These are phyloP conservation scores for Phoma sp. DNA, from an alignment of 2,329 filamentous ascomycete species.

Conservation along the genomic window DNA sequence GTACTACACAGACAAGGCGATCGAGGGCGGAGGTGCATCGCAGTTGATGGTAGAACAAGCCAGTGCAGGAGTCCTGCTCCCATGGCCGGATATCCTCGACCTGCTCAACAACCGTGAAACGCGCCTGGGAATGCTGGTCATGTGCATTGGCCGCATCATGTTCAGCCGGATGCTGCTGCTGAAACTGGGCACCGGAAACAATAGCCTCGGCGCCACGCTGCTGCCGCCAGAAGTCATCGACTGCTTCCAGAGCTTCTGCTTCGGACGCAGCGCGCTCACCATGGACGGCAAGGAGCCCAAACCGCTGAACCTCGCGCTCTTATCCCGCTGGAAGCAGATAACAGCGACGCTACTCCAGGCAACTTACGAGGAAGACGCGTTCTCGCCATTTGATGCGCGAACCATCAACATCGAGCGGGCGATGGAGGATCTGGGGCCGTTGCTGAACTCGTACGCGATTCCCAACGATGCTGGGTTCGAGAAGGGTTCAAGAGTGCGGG, in stretches of 20 bases:
- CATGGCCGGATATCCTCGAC: background rate
- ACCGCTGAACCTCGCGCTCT: background rate
- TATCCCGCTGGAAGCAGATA: background rate
- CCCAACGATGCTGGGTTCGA: background rate
- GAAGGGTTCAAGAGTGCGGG: background rate
- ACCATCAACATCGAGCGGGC: background rate
- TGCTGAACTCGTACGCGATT: background rate
- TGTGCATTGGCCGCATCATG: background rate
- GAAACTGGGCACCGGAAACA: background rate
- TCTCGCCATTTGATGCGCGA: background rate
- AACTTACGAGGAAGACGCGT: background rate
- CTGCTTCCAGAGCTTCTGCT: background rate
- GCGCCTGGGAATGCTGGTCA: background rate
- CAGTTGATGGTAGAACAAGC: background rate
- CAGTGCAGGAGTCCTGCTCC: background rate
- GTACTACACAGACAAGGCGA: background rate
- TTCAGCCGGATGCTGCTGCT: background rate
- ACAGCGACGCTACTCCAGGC: background rate
- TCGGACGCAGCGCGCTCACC: background rate
- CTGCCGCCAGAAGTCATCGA: background rate
- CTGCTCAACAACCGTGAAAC: background rate
- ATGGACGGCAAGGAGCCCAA: background rate
- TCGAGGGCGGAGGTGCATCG: background rate
- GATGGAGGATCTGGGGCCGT: background rate
- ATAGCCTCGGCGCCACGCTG: background rate